phyloP scores from a whole-genome alignment of 306 rosid genomes.

The Vigna radiata region DNA sequence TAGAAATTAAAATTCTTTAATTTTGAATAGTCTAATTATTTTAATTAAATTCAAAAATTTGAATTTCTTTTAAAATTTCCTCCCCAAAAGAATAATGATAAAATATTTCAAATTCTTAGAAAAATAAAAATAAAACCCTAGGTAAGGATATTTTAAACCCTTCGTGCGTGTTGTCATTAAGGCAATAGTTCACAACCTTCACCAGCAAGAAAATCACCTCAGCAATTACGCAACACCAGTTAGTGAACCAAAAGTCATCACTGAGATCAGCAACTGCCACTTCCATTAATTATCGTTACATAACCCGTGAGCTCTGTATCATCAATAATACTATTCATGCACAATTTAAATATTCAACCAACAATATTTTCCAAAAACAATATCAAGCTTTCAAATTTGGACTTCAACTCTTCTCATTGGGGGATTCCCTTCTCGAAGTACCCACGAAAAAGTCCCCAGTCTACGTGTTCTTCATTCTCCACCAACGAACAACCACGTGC shows the following conservation, averaged over 20 bases:
- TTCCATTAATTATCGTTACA: slow-evolving; percentile 8
- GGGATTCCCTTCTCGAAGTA: slow-evolving; percentile 32
- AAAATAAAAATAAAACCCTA: no score
- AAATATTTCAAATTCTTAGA: no score
- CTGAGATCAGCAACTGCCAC: slow-evolving; percentile 31
- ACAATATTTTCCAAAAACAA: background rate
- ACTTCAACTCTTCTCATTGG: background rate
- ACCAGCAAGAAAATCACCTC: background rate
- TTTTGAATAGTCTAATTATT: no score
- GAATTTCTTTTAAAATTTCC: no score
- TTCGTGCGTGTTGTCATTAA: background rate
- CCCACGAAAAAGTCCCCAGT: slow-evolving; percentile 18
- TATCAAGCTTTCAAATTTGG: background rate
- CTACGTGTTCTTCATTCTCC: slow-evolving; percentile 28
- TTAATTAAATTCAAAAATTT: no score
- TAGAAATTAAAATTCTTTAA: no score
- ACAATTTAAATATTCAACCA: background rate
- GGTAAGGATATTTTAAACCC: no score
- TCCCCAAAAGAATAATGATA: no score
- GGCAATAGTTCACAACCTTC: slow-evolving; percentile 2
- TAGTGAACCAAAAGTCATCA: slow-evolving; percentile 23
- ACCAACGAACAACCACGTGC: slow-evolving; percentile 31
- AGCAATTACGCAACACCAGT: slow-evolving; percentile 1
- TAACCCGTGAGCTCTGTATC: slow-evolving; percentile 31
- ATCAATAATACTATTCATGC: background rate